Conservation (phyloP, 257 asterid species). For the Nicotiana benthamiana region DNA sequence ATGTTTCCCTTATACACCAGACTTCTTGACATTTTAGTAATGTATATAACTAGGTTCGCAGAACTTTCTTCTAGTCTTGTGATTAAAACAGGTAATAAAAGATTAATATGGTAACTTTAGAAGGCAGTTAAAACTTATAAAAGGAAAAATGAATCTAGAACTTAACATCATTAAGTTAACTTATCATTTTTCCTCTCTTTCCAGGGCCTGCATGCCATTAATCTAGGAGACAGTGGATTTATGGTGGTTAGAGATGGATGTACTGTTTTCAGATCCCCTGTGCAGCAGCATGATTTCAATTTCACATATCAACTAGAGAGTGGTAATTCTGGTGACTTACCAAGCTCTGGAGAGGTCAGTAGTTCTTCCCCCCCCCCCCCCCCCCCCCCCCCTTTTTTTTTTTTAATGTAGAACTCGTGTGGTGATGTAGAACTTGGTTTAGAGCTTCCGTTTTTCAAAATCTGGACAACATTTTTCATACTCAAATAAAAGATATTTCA, state of each 20-base stretch:
- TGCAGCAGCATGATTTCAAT: constrained; percentile 96
- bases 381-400: too few species aligned
- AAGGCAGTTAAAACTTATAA: background rate
- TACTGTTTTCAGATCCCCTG: constrained; percentile 81
- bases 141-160: background rate
- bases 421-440: background rate
- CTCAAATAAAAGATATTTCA: background rate
- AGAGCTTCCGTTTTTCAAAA: background rate
- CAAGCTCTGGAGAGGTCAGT: constrained; percentile 90
- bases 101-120: background rate
- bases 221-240: constrained; percentile 95
- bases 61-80: background rate
- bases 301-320: constrained; percentile 81
- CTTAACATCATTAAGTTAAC: background rate
- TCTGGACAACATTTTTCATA: background rate
- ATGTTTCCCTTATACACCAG: background rate
- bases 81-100: background rate
- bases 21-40: background rate
- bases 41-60: background rate
- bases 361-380: background rate
- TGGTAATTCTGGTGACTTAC: constrained; percentile 79
- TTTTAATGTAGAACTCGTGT: background rate
- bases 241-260: constrained; percentile 88
- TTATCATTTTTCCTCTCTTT: background rate
- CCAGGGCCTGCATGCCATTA: constrained; percentile 86